Conservation (phyloP, 2,329 filamentous ascomycete species). For the Amylocarpus encephaloides region DNA sequence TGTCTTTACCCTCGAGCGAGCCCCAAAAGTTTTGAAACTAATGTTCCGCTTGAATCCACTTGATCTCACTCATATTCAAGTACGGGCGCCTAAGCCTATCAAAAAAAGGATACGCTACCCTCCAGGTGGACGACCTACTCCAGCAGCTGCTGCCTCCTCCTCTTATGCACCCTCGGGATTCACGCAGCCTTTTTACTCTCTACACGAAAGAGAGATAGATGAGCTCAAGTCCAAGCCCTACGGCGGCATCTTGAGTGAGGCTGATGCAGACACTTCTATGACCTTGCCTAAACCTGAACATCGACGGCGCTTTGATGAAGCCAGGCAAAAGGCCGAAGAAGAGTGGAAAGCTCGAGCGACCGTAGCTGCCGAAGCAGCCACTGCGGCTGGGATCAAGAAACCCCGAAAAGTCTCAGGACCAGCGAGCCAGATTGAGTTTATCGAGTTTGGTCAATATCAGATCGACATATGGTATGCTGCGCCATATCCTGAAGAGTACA, state of each 20-base stretch:
- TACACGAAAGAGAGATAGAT: constrained; percentile 82
- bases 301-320: constrained; percentile 79
- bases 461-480: constrained; percentile 99
- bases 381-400: constrained; percentile 56
- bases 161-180: constrained; percentile 42
- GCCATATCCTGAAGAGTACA: constrained; percentile 97
- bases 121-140: constrained; percentile 33
- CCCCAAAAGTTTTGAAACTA: constrained; percentile 41
- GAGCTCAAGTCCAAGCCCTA: constrained; percentile 91
- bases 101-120: constrained; percentile 40
- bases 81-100: constrained; percentile 49
- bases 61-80: constrained; percentile 55
- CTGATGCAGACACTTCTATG: constrained; percentile 83
- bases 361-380: constrained; percentile 60
- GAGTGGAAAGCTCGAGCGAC: constrained; percentile 72
- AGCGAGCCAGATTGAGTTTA: constrained; percentile 95
- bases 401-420: constrained; percentile 73
- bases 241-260: constrained; percentile 83
- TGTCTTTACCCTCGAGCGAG: constrained; percentile 34
- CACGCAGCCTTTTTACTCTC: constrained; percentile 76
- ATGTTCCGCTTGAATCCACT: constrained; percentile 51
- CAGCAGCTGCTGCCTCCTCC: constrained; percentile 32
- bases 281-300: constrained; percentile 78
- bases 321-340: constrained; percentile 84
- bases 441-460: constrained; percentile 95